phyloP scores from a whole-genome alignment of 2,329 filamentous ascomycete species.

The Penicillium nordicum region DNA sequence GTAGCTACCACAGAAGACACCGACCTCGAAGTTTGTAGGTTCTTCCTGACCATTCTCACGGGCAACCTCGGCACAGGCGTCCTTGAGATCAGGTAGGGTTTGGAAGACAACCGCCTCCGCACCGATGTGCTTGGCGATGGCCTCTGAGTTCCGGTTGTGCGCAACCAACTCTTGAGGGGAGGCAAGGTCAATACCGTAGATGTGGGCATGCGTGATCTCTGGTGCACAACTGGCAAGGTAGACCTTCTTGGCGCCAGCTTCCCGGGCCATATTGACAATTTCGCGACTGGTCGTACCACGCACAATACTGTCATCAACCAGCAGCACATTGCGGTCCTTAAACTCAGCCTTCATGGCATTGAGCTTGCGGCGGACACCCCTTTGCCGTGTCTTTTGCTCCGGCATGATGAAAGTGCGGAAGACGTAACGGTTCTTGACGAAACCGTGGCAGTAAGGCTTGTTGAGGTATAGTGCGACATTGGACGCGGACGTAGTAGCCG shows the following conservation, averaged over 20 bases:
- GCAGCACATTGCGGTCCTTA: conserved; percentile 69
- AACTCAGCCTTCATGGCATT: conserved; percentile 86
- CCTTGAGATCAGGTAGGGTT: conserved; percentile 72
- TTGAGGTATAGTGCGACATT: conserved; percentile 70
- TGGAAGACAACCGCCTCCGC: conserved; percentile 76
- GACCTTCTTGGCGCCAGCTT: conserved; percentile 77
- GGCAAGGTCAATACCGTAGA: conserved; percentile 77
- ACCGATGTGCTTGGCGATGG: conserved; percentile 65
- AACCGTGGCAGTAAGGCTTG: conserved; percentile 75
- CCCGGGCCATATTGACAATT: conserved; percentile 78
- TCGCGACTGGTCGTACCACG: conserved; percentile 77
- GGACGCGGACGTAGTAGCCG: conserved; percentile 75
- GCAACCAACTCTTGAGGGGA: conserved; percentile 69
- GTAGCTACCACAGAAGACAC: conserved; percentile 88
- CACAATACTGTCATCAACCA: conserved; percentile 89
- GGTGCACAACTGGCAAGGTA: conserved; percentile 81
- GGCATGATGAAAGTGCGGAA: conserved; percentile 87
- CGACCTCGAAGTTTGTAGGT: conserved; percentile 73
- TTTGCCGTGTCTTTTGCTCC: conserved; percentile 73
- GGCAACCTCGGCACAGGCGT: conserved; percentile 70
- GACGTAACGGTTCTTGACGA: conserved; percentile 87
- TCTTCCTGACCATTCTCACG: conserved; percentile 51
- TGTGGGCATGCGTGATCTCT: conserved; percentile 78
- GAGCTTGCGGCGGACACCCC: conserved; percentile 84
- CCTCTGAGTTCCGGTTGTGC: conserved; percentile 59